A percentile compares a stretch with the other conserved stretches of the same genome.
Conservation (phyloP, 495 filamentous ascomycete species). For the Podospora tetraspora region DNA sequence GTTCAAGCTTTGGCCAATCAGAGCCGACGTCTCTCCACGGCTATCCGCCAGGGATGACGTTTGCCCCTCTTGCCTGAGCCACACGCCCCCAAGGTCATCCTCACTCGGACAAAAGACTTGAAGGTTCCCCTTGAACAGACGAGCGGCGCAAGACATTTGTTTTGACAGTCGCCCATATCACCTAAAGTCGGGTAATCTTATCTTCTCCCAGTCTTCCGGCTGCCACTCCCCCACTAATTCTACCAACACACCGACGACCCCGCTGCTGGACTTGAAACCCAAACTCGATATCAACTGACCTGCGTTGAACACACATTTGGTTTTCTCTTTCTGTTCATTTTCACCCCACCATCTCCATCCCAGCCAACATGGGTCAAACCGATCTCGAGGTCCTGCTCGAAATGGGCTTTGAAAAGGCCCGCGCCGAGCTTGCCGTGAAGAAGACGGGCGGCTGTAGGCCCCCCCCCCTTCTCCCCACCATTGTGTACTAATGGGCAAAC, state of each 20-base stretch:
- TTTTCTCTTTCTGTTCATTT: background rate
- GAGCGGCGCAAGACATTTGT: background rate
- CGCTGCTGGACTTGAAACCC: background rate
- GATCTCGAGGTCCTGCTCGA: conserved; percentile 80
- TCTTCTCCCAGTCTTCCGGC: background rate
- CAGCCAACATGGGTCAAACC: conserved; percentile 55
- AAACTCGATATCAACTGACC: background rate
- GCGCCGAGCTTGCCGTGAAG: conserved; percentile 74
- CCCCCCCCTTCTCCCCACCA: background rate
- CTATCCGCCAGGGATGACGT: background rate
- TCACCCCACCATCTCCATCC: background rate
- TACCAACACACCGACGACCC: background rate
- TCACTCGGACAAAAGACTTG: background rate
- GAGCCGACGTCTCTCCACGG: background rate
- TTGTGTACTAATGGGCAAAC: conserved; percentile 10
- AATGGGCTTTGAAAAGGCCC: conserved; percentile 87
- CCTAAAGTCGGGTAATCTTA: background rate
- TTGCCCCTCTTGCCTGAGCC: background rate
- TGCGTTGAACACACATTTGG: background rate
- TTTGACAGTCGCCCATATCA: background rate
- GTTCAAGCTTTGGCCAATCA: background rate
- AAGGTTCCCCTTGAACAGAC: background rate
- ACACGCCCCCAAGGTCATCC: background rate
- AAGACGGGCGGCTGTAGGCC: conserved; percentile 68
- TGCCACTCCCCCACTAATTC: background rate